Evolutionary conservation across 1,139 yeast species (phyloP).

Genomic region (Pichia sp.): DNA sequence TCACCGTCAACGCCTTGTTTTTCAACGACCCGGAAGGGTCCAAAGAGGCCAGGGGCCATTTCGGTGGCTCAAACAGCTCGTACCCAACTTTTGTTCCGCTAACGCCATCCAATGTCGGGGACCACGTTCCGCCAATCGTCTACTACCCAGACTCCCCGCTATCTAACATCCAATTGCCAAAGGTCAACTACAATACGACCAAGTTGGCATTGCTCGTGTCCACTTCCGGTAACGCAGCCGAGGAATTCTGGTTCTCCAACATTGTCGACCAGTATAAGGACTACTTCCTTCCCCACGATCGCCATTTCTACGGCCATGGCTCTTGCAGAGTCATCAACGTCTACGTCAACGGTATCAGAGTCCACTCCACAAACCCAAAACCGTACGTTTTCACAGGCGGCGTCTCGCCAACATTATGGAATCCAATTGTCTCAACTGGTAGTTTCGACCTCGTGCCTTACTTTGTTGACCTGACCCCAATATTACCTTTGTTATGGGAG

Average conservation of each 20-base stretch:
- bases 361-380: conserved; percentile 50
- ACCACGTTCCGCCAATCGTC: conserved; percentile 38
- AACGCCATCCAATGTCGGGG: conserved; percentile 26
- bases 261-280: conserved; percentile 46
- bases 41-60: neutral
- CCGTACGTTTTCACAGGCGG: conserved; percentile 77
- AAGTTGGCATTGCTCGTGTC: conserved; percentile 55
- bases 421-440: conserved; percentile 65
- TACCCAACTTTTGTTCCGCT: conserved; percentile 36
- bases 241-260: conserved; percentile 81
- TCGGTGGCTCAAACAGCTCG: neutral
- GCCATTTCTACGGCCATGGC: conserved; percentile 53
- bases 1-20: conserved; percentile 49
- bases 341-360: conserved; percentile 44
- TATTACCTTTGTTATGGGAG: conserved; percentile 59
- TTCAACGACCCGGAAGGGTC: conserved; percentile 33
- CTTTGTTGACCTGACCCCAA: conserved; percentile 62
- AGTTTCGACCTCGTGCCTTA: conserved; percentile 70
- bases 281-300: conserved; percentile 37
- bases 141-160: conserved; percentile 41
- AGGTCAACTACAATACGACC: conserved; percentile 46
- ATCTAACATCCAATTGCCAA: conserved; percentile 37
- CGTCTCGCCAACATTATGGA: conserved; percentile 72
- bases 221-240: conserved; percentile 72
- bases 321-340: conserved; percentile 56